Evolutionary conservation across 805 yeast species (phyloP).

Genomic region (Metschnikowia vanudenii): DNA sequence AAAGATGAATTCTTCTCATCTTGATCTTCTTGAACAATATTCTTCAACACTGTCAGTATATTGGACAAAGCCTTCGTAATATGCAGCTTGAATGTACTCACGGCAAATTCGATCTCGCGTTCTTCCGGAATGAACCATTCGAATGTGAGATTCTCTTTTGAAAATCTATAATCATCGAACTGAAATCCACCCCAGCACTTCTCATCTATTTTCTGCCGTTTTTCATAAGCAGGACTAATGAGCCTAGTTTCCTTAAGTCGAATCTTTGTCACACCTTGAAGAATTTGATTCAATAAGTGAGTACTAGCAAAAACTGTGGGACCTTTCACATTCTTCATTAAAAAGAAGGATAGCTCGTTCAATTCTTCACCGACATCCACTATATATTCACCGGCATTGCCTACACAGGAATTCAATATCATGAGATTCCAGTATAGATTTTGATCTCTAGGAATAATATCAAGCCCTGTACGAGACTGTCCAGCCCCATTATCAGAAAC

Average conservation of each 20-base stretch:
- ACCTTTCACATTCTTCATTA: slow-evolving; percentile 55
- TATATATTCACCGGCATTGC: slow-evolving; percentile 60
- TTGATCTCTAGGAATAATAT: slow-evolving; percentile 74
- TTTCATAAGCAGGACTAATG: slow-evolving; percentile 45
- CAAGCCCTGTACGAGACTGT: slow-evolving; percentile 59
- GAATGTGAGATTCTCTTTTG: slow-evolving; percentile 49
- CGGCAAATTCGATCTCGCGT: slow-evolving; percentile 58
- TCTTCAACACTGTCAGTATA: slow-evolving; percentile 37
- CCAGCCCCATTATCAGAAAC: slow-evolving; percentile 82
- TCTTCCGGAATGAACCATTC: slow-evolving; percentile 74
- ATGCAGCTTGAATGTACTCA: slow-evolving; percentile 53
- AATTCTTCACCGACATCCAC: slow-evolving; percentile 47
- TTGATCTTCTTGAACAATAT: slow-evolving; percentile 14
- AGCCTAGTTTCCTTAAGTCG: slow-evolving; percentile 56
- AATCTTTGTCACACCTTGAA: slow-evolving; percentile 62
- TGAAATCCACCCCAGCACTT: slow-evolving; percentile 77
- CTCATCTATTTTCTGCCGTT: slow-evolving; percentile 40
- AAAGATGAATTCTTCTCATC: slow-evolving; percentile 21
- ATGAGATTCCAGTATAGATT: slow-evolving; percentile 68
- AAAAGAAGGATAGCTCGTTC: slow-evolving; percentile 40
- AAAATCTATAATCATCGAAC: slow-evolving; percentile 51
- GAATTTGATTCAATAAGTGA: slow-evolving; percentile 62
- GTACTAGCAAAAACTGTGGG: slow-evolving; percentile 62
- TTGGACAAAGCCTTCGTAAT: slow-evolving; percentile 43
- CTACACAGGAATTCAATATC: slow-evolving; percentile 65